Conservation (phyloP, 345 rosid genomes). For the Xanthoceras sorbifolium region DNA sequence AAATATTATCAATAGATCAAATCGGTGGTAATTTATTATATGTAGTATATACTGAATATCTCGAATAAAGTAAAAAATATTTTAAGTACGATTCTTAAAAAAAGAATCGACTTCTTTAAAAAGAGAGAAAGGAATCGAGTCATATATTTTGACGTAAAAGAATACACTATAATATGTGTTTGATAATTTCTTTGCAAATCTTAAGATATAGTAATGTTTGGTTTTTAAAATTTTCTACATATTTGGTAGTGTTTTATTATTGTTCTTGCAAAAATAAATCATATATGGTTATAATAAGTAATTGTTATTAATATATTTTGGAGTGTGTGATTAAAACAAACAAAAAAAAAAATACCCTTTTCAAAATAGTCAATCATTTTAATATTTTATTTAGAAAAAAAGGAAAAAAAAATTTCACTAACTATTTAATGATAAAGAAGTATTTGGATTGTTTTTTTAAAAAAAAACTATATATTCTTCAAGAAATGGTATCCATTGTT, state of each 20-base stretch:
- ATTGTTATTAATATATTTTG: not conserved
- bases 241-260: not conserved
- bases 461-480: no score
- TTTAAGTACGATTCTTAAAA: no score
- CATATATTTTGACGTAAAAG: no score
- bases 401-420: no score
- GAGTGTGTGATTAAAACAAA: not conserved
- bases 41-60: no score
- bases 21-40: no score
- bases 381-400: not conserved
- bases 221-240: not conserved
- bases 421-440: not conserved
- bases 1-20: no score
- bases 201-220: not conserved
- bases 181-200: no score
- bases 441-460: no score
- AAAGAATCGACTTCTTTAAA: no score
- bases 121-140: no score
- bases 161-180: not conserved
- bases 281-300: not conserved
- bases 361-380: not conserved
- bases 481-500: not conserved
- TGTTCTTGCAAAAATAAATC: not conserved
- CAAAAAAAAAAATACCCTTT: not conserved
- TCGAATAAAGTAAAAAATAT: no score